Evolutionary conservation across 2,329 filamentous ascomycete species (phyloP).

Genomic region (Fusarium poae): DNA sequence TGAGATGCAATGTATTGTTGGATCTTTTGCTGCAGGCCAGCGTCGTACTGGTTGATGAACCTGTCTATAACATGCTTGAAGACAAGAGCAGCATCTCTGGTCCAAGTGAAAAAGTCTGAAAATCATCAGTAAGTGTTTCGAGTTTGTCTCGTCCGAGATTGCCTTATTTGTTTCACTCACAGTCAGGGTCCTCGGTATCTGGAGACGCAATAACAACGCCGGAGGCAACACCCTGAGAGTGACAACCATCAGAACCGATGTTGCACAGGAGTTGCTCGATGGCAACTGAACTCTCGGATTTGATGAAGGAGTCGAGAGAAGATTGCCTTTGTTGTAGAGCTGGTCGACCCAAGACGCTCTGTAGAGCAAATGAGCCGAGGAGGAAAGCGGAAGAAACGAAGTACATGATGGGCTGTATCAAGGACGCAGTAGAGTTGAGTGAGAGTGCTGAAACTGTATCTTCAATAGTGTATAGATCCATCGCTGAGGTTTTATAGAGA

Average conservation of each 20-base stretch:
- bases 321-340: constrained; percentile 55
- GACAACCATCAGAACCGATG: constrained; percentile 68
- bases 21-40: constrained; percentile 69
- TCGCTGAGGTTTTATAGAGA: constrained; percentile 43
- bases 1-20: constrained; percentile 77
- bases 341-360: constrained; percentile 64
- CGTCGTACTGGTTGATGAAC: constrained; percentile 70
- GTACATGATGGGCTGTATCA: constrained; percentile 62
- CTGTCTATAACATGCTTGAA: constrained; percentile 77
- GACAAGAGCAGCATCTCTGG: constrained; percentile 77
- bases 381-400: constrained; percentile 64
- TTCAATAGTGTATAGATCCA: constrained; percentile 46
- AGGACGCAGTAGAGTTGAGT: constrained; percentile 49
- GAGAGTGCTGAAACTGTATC: constrained; percentile 47
- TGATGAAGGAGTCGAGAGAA: constrained; percentile 66
- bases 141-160: not conserved
- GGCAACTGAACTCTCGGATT: constrained; percentile 65
- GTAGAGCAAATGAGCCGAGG: constrained; percentile 64
- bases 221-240: constrained; percentile 60
- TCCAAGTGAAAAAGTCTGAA: constrained; percentile 83
- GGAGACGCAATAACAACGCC: constrained; percentile 71
- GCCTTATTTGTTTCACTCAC: constrained; percentile 54
- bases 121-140: constrained; percentile 13
- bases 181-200: constrained; percentile 66
- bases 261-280: constrained; percentile 68